phyloP scores from a whole-genome alignment of 1,284 basidiomycete species.

The Malassezia sp. region DNA sequence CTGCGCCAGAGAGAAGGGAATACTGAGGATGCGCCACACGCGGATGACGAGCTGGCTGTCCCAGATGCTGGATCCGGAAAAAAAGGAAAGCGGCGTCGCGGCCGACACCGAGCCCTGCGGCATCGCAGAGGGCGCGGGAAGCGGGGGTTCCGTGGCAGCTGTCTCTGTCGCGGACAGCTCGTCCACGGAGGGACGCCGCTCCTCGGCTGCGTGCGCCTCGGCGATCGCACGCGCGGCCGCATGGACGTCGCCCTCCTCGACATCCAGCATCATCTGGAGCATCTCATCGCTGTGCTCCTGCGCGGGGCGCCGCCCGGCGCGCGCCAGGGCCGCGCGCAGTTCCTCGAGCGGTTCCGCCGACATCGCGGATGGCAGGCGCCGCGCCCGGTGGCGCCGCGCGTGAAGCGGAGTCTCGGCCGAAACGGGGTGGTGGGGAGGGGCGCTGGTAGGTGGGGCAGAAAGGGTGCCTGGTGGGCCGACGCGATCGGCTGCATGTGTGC shows the following conservation, averaged over 20 bases:
- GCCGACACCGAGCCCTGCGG: background rate
- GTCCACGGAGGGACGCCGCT: too few relatives aligned
- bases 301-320: background rate
- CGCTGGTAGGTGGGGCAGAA: too few relatives aligned
- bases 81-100: background rate
- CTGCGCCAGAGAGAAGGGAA: slow-evolving; percentile 7
- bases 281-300: slow-evolving; percentile 6
- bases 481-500: too few relatives aligned
- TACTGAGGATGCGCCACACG: slow-evolving; percentile 1
- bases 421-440: too few relatives aligned
- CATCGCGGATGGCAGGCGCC: background rate
- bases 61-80: background rate
- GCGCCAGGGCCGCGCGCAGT: slow-evolving; percentile 7
- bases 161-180: background rate
- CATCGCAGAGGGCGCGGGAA: background rate
- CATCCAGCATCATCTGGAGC: slow-evolving; percentile 10
- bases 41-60: background rate
- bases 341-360: background rate
- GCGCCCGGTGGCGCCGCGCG: background rate
- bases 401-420: background rate
- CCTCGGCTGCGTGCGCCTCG: slow-evolving; percentile 11
- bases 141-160: background rate
- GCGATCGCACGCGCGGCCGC: slow-evolving; percentile 5
- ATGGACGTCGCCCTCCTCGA: slow-evolving; percentile 2
- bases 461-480: too few relatives aligned